phyloP scores from a whole-genome alignment of 345 rosid genomes.

The Cardamine chenopodiifolia region DNA sequence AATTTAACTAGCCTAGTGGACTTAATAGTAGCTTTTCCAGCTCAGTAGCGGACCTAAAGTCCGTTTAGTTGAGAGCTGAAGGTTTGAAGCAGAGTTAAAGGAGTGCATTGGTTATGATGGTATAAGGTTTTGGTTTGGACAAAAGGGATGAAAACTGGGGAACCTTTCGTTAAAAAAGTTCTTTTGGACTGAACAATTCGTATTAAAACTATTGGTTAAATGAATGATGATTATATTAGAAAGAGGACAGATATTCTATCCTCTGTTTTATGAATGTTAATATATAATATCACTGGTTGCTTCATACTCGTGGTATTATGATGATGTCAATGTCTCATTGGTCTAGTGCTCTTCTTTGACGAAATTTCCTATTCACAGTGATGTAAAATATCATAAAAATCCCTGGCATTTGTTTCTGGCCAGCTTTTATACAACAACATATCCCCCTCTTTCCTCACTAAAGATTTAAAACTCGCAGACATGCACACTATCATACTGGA shows the following conservation, averaged over 20 bases:
- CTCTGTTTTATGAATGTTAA: neutral
- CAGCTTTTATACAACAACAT: neutral
- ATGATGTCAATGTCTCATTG: constrained; percentile 11
- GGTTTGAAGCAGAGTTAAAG: neutral
- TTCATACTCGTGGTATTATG: neutral
- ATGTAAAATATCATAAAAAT: neutral
- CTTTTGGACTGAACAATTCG: neutral
- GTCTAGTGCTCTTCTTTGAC: neutral
- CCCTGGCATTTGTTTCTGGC: neutral
- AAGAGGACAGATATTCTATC: neutral
- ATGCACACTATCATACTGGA: constrained; percentile 88
- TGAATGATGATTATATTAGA: neutral
- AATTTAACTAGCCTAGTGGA: neutral
- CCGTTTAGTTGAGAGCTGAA: neutral
- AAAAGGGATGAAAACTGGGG: neutral
- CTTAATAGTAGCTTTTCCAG: neutral
- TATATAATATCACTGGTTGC: neutral
- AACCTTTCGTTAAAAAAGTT: neutral
- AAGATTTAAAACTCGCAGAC: constrained; percentile 49
- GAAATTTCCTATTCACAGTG: neutral
- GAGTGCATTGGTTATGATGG: neutral
- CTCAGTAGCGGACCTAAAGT: neutral
- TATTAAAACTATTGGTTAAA: neutral
- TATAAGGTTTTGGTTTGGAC: neutral
- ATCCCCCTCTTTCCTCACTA: constrained; percentile 1